These are phyloP conservation scores for Rhodosporidiobolus sp. DNA, from an alignment of 768 basidiomycete genomes.

Conservation along the genomic window DNA sequence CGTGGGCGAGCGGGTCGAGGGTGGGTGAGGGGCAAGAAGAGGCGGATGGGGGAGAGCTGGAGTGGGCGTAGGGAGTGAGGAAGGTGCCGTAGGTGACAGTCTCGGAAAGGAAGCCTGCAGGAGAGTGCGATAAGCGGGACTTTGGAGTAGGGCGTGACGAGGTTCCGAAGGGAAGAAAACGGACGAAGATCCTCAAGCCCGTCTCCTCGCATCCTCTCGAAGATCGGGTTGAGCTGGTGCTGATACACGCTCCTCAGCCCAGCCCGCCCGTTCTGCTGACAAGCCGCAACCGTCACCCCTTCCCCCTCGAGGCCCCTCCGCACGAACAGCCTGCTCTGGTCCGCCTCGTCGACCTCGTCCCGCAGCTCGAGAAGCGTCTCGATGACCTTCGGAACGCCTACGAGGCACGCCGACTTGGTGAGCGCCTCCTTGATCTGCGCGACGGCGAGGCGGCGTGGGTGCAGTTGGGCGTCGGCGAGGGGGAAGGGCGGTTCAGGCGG, in stretches of 20 bases:
- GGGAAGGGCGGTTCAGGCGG: constrained; percentile 8
- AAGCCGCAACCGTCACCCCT: neutral
- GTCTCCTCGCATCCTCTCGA: neutral
- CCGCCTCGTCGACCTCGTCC: neutral
- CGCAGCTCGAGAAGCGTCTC: constrained; percentile 14
- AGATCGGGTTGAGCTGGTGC: constrained; percentile 24
- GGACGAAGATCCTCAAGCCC: constrained; percentile 29
- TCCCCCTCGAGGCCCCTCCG: neutral
- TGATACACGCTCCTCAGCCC: constrained; percentile 27
- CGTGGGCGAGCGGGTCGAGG: constrained; percentile 21
- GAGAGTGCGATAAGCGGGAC: neutral
- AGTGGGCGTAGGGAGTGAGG: constrained; percentile 13
- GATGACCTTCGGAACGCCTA: constrained; percentile 35
- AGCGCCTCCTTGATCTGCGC: constrained; percentile 35
- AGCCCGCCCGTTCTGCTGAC: neutral
- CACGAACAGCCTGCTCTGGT: constrained; percentile 4
- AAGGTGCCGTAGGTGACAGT: constrained; percentile 28
- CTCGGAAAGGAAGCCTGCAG: constrained; percentile 11
- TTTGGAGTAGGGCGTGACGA: no score
- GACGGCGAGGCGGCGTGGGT: constrained; percentile 33
- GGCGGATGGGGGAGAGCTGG: neutral
- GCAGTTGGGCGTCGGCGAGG: neutral
- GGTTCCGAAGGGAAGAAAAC: neutral
- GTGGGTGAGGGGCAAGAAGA: neutral
- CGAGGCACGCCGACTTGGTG: constrained; percentile 34